Percentiles rank a stretch among this genome's conserved stretches.
These are phyloP conservation scores for Silene uniflora DNA, from an alignment of 148 eudicot species.

Conservation along the genomic window DNA sequence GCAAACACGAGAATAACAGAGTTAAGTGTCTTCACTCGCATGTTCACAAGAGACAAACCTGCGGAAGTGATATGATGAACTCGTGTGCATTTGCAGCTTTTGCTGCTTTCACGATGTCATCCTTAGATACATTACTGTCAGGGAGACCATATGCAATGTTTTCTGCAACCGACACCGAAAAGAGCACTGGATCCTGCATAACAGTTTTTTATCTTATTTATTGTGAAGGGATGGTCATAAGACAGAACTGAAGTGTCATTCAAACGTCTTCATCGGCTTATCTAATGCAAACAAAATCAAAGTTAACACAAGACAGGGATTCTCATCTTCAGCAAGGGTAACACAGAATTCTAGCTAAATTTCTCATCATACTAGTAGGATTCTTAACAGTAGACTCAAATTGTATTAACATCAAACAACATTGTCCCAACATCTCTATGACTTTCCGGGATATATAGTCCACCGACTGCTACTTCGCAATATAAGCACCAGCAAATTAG, in stretches of 20 bases:
- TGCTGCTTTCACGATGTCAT: slow-evolving; percentile 90
- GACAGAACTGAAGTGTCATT: background rate
- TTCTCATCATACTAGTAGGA: background rate
- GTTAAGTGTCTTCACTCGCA: background rate
- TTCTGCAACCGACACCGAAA: slow-evolving; percentile 93
- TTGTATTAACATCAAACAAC: background rate
- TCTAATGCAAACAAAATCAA: background rate
- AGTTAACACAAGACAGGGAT: slow-evolving; percentile 1
- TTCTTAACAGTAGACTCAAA: background rate
- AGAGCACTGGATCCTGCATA: slow-evolving; percentile 88
- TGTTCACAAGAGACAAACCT: slow-evolving; percentile 44
- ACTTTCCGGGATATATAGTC: background rate
- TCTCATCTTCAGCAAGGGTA: background rate
- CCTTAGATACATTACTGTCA: slow-evolving; percentile 77
- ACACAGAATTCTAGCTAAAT: background rate
- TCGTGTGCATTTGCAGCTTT: slow-evolving; percentile 99
- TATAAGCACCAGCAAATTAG: background rate
- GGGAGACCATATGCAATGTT: slow-evolving; percentile 98
- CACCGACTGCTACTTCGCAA: background rate
- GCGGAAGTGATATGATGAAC: slow-evolving; percentile 89
- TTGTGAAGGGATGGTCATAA: background rate
- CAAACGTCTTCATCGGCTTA: background rate
- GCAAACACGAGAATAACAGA: background rate
- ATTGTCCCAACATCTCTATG: background rate
- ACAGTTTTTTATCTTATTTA: background rate